These are phyloP conservation scores for Tylopilus balloui DNA, from an alignment of 768 basidiomycete species.

Conservation along the genomic window DNA sequence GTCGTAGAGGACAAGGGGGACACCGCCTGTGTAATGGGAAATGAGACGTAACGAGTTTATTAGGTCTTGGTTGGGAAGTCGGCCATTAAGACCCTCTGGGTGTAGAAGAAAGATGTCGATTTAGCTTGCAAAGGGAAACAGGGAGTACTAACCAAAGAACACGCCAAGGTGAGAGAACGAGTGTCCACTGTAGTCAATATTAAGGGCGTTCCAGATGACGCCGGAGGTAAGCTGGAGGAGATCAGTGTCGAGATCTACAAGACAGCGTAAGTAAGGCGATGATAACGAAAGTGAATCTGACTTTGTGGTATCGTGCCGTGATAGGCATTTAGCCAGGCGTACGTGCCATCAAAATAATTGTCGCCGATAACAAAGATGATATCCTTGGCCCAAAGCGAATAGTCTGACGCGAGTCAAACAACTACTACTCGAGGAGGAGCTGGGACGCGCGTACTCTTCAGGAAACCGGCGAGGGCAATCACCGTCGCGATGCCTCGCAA, in stretches of 20 bases:
- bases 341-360: conserved; percentile 84
- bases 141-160: conserved; percentile 70
- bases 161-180: conserved; percentile 96
- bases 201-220: conserved; percentile 92
- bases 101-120: neutral
- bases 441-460: conserved; percentile 57
- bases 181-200: conserved; percentile 94
- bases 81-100: conserved; percentile 90
- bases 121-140: conserved; percentile 1
- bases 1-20: conserved; percentile 80
- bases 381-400: conserved; percentile 94
- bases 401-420: conserved; percentile 42
- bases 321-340: conserved; percentile 86
- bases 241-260: conserved; percentile 61
- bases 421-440: neutral
- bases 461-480: conserved; percentile 75
- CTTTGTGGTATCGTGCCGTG: conserved; percentile 67
- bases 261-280: neutral
- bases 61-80: conserved; percentile 93
- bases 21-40: conserved; percentile 64
- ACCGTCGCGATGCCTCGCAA: conserved; percentile 84
- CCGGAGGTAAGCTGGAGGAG: conserved; percentile 66
- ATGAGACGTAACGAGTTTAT: conserved; percentile 78
- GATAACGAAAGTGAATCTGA: conserved; percentile 30
- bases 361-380: conserved; percentile 87